These are phyloP conservation scores for Metschnikowia colocasiae DNA, from an alignment of 805 yeast genomes.

Conservation along the genomic window DNA sequence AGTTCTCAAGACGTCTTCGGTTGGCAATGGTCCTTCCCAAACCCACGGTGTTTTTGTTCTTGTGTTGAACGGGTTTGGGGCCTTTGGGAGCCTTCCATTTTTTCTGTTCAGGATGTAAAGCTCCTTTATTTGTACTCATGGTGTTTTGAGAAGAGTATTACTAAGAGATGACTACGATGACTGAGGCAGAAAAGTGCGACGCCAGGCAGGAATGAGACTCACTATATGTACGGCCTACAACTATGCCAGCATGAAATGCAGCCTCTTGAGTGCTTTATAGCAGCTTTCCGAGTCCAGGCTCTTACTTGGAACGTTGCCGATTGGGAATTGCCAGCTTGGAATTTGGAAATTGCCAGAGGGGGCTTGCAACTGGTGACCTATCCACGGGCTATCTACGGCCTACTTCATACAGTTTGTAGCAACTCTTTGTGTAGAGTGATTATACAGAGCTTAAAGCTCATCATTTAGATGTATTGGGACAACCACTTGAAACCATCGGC, in stretches of 20 bases:
- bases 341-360: background rate
- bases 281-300: too few relatives aligned
- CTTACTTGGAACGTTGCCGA: too few relatives aligned
- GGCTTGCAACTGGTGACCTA: background rate
- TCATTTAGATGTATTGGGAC: slow-evolving; percentile 77
- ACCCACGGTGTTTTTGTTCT: slow-evolving; percentile 79
- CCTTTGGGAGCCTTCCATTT: slow-evolving; percentile 90
- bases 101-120: slow-evolving; percentile 48
- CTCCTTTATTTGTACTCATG: slow-evolving; percentile 34
- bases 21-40: slow-evolving; percentile 80
- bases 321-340: background rate
- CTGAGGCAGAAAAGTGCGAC: slow-evolving; percentile 5
- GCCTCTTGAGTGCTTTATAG: background rate
- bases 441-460: background rate
- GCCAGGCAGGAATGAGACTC: slow-evolving; percentile 3
- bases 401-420: background rate
- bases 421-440: background rate
- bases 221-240: background rate
- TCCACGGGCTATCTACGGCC: background rate
- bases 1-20: slow-evolving; percentile 65
- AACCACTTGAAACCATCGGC: slow-evolving; percentile 99
- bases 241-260: background rate
- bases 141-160: slow-evolving; percentile 6
- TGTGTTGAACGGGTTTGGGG: slow-evolving; percentile 83
- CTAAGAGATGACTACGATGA: slow-evolving; percentile 1